A percentile compares a stretch with the other conserved stretches of the same genome.
Evolutionary conservation across 2,329 filamentous ascomycete species (phyloP).

Genomic region (Cladosporium phlei): DNA sequence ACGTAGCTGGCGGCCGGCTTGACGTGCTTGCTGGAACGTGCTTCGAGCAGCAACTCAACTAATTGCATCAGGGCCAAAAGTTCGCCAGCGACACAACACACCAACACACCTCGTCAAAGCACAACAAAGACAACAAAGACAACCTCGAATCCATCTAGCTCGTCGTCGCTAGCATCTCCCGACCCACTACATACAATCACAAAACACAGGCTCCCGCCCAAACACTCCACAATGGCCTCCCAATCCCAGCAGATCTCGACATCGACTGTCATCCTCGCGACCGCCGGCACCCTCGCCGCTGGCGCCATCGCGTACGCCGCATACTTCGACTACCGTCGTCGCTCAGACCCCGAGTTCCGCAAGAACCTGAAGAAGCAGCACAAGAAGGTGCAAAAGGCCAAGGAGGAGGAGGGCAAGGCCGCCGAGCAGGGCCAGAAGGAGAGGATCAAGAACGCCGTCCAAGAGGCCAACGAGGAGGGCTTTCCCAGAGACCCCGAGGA

Average conservation of each 20-base stretch:
- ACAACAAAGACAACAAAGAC: neutral
- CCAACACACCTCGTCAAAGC: neutral
- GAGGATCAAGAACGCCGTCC: slow-evolving; percentile 68
- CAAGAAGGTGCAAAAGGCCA: slow-evolving; percentile 64
- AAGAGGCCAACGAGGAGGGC: slow-evolving; percentile 81
- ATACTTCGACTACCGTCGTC: slow-evolving; percentile 63
- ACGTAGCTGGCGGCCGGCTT: no score
- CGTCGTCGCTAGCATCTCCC: neutral
- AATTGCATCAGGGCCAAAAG: slow-evolving; percentile 7
- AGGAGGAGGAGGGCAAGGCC: slow-evolving; percentile 67
- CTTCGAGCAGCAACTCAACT: no score
- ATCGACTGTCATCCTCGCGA: slow-evolving; percentile 54
- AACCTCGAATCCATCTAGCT: slow-evolving; percentile 1
- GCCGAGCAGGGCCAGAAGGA: slow-evolving; percentile 64
- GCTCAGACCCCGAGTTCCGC: slow-evolving; percentile 60
- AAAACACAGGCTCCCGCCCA: neutral
- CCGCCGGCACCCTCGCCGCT: slow-evolving; percentile 54
- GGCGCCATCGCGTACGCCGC: slow-evolving; percentile 59
- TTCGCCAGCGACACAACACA: neutral
- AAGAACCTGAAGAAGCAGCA: slow-evolving; percentile 66
- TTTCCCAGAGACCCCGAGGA: slow-evolving; percentile 88
- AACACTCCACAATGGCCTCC: slow-evolving; percentile 27
- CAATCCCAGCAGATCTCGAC: slow-evolving; percentile 44
- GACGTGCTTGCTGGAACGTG: slow-evolving; percentile 8
- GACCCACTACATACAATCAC: neutral